These are phyloP conservation scores for Calonectria leucothoes DNA, from an alignment of 2,329 filamentous ascomycete genomes.

Conservation along the genomic window DNA sequence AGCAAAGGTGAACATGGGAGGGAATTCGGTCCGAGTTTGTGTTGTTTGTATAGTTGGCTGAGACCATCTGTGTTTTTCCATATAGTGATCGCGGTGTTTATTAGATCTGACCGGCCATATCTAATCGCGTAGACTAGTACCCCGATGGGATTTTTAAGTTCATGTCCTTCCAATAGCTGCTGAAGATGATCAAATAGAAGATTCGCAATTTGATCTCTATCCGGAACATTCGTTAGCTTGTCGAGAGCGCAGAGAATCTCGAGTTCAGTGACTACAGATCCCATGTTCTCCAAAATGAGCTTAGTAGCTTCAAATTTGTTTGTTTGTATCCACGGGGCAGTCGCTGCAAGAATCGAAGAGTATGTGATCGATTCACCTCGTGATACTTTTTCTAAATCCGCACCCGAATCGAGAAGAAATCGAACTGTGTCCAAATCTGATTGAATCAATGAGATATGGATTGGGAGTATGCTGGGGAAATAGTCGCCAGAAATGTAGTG, in stretches of 20 bases:
- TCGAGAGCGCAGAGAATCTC: background rate
- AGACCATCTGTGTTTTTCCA: background rate
- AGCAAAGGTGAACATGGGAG: background rate
- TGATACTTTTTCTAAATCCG: background rate
- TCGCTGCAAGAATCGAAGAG: background rate
- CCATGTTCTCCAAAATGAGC: background rate
- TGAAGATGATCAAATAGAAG: background rate
- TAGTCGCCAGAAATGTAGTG: fast-evolving
- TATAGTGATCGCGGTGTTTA: background rate
- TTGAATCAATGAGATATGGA: background rate
- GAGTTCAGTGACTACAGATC: background rate
- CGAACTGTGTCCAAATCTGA: background rate
- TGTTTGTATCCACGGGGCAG: too few species aligned
- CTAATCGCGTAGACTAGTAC: background rate
- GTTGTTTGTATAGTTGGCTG: background rate
- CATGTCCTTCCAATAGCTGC: background rate
- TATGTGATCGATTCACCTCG: too few species aligned
- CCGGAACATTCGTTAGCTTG: background rate
- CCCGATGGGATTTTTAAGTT: background rate
- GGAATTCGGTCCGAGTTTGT: too few species aligned
- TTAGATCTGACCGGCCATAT: background rate
- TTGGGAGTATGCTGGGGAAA: background rate
- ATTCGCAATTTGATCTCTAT: background rate
- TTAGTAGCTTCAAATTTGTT: background rate
- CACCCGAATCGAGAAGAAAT: background rate